phyloP scores from a whole-genome alignment of 768 basidiomycete genomes.

The Phylloporus arenicola region DNA sequence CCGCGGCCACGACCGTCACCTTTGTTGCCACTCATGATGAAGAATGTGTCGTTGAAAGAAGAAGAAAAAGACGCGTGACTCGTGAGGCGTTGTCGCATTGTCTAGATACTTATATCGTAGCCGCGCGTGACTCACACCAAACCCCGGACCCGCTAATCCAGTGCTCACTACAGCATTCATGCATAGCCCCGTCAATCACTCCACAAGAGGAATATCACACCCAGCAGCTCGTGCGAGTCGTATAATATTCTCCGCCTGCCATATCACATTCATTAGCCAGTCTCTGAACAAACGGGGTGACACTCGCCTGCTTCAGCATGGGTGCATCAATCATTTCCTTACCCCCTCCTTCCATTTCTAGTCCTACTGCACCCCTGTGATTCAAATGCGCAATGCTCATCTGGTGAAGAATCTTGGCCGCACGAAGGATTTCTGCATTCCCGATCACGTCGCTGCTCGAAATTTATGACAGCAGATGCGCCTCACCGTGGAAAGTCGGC shows the following conservation, averaged over 20 bases:
- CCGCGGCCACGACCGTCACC: not conserved
- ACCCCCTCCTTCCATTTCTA: slow-evolving; percentile 49
- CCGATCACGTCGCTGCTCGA: not conserved
- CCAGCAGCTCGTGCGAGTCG: slow-evolving; percentile 50
- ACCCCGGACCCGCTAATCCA: not conserved
- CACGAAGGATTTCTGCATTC: slow-evolving; percentile 65
- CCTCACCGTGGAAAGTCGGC: slow-evolving; percentile 61
- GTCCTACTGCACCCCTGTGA: slow-evolving; percentile 64
- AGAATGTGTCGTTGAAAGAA: not conserved
- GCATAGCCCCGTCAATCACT: slow-evolving; percentile 11
- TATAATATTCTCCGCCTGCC: slow-evolving; percentile 51
- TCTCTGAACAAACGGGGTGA: not conserved
- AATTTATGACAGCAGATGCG: not conserved
- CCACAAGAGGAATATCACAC: slow-evolving; percentile 44
- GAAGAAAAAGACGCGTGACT: not conserved
- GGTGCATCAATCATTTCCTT: slow-evolving; percentile 90
- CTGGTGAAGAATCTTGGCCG: slow-evolving; percentile 61
- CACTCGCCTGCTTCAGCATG: slow-evolving; percentile 66
- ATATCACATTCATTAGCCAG: not conserved
- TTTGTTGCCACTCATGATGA: slow-evolving; percentile 13
- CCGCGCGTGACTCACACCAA: not conserved
- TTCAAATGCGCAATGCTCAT: slow-evolving; percentile 56
- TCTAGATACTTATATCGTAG: slow-evolving; percentile 5
- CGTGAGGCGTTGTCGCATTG: not conserved
- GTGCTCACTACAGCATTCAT: not conserved